Evolutionary conservation across 768 basidiomycete species (phyloP).

Genomic region (Psilocybe azurescens): DNA sequence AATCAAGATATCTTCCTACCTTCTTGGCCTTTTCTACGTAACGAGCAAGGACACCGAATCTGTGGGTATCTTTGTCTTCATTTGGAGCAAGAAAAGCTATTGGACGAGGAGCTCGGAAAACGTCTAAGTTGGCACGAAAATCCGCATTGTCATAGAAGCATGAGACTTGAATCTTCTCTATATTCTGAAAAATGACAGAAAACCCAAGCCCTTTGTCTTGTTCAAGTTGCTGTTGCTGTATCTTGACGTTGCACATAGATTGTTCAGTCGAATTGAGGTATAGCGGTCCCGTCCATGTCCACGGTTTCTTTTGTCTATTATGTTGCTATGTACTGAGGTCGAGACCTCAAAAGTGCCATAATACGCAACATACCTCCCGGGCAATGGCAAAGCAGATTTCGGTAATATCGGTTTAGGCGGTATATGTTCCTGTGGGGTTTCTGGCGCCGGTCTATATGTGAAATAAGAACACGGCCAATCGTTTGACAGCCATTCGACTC

Average conservation of each 20-base stretch:
- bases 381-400: slow-evolving; percentile 12
- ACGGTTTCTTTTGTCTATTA: slow-evolving; percentile 60
- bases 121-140: slow-evolving; percentile 48
- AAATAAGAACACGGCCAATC: not conserved
- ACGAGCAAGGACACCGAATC: slow-evolving; percentile 44
- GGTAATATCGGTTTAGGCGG: slow-evolving; percentile 26
- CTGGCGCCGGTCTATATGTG: slow-evolving; percentile 26
- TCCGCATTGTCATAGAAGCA: slow-evolving; percentile 56
- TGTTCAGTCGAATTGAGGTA: slow-evolving; percentile 42
- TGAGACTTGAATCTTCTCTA: slow-evolving; percentile 47
- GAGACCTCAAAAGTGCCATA: slow-evolving; percentile 11
- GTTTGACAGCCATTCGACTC: slow-evolving; percentile 4
- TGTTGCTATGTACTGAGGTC: not conserved
- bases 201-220: slow-evolving; percentile 48
- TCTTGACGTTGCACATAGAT: slow-evolving; percentile 51
- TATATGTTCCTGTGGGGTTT: slow-evolving; percentile 26
- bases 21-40: slow-evolving; percentile 54
- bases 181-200: slow-evolving; percentile 47
- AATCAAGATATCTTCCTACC: slow-evolving; percentile 37
- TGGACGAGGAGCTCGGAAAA: slow-evolving; percentile 57
- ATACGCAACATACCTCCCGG: slow-evolving; percentile 23
- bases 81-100: slow-evolving; percentile 53
- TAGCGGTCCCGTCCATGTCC: slow-evolving; percentile 69
- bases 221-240: slow-evolving; percentile 52
- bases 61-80: slow-evolving; percentile 41